Base-by-base conservation (phyloP, 208 protist species). In the Crithidia fasciculata region DNA sequence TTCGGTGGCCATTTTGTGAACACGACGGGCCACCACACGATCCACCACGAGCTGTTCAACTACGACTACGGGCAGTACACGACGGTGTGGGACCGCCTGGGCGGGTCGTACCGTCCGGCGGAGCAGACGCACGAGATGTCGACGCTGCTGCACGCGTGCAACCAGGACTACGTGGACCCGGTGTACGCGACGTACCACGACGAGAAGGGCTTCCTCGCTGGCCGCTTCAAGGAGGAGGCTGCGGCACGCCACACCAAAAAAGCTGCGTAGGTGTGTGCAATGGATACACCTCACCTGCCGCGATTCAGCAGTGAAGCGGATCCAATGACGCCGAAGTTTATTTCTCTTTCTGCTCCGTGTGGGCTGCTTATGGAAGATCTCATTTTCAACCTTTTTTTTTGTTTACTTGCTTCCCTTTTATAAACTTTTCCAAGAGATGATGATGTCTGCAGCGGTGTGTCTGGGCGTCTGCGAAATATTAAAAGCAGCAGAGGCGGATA, bases 21-120 rank as follows among this genome's bases (percentile, higher is more conserved):
- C 78, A 90, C 86, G 2, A 92, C 90, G 28, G 92, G 89, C 39
- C 94, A 98, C 81, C 96, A 98, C 86, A 97, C 92, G 8, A 92
- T 97, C 63, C 96, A 98, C 81, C 96, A 98, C 74, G 86, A 92
- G 66, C 57, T 90, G 64, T 98, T 97, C 79, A 93, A 91, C 81
- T 98, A 93, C 86, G 96, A 98, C 85, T 97, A 98, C 76, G 95
- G 95, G 52, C 95, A 98, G 82, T 98, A 97, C 88, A 93, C 91
- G 52, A 98, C 96, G 9, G 39, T 98, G 45, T 98, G 96, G 95
- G 96, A 98, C 73, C 83, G 91, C 19, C 80, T 98, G 58, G 87
- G 95, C 19, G 93, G 93, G 41, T 91, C 91, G 8, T 97, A 96
- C 85, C 78, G 82, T 52, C 88, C 88, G 5, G 88, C 86, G 8